Evolutionary conservation across 108 stramenopile species (phyloP), one percentile per base, ranked within the genome.

Genomic region (Skeletonema costatum): DNA sequence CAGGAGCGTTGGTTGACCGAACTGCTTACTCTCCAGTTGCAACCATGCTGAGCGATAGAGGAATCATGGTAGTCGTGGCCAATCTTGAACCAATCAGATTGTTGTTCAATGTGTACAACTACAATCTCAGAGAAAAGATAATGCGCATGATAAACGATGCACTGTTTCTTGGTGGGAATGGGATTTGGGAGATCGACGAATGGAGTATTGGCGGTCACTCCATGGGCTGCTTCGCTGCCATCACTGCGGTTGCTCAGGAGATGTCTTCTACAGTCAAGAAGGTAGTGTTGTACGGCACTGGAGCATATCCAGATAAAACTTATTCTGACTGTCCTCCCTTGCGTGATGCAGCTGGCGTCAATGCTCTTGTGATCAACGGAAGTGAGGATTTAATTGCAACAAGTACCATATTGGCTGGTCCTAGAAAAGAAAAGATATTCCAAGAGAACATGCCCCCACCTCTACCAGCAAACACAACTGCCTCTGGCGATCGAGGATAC

Each of bases 151-250:
- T 86, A 41, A 74, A 76, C 58, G 68, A 78, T 21, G 67, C 83
- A 56, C 29, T 73, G 32, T 42, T 76, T 11, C 51, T 73, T 3
- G 59, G 62, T 16, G 71, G 70, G 1, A 14, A 42, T 14, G 72
- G 62, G n/a, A 42, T 48, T 32, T 74, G 73, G 62, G 67, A 74
- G 30, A 85, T 88, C 7, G 75, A 73, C 0, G 60, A 82, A 36
- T 90, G 89, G 89, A 76, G 76, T 3, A 58, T 90, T 58, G 89
- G 89, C 19, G 89, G 89, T 4, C 89, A 90, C 67, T 87, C 82
- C 17, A 53, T 82, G 71, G 89, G 89, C 31, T 84, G 75, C 11
- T 16, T 44, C 14, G 11, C 76, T 11, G 82, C 75, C 14, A 68
- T 83, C 33, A 70, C 82, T 1, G 66, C 75, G 7, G 58, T 76